Conservation (phyloP, 148 eudicot genomes). For the Gaultheria prostrata region DNA sequence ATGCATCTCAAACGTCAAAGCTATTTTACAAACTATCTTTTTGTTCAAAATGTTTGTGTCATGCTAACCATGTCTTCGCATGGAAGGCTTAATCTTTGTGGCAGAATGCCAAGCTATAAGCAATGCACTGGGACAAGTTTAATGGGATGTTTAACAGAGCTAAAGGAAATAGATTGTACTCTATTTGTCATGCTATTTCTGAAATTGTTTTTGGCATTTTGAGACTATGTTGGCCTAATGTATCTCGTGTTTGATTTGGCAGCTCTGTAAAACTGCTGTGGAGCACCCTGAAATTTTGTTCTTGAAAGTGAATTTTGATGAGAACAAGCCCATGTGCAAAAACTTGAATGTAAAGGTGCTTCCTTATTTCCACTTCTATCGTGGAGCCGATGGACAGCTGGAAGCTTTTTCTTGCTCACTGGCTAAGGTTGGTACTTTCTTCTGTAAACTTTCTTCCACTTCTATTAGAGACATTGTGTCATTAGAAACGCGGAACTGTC, state of each 20-base stretch:
- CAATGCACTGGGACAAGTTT: not conserved
- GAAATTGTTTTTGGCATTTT: slow-evolving; percentile 11
- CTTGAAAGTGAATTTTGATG: slow-evolving; percentile 95
- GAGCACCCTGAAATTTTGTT: slow-evolving; percentile 87
- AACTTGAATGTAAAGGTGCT: slow-evolving; percentile 94
- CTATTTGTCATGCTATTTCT: not conserved
- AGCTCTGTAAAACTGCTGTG: slow-evolving; percentile 85
- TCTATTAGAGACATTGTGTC: not conserved
- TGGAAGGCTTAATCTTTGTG: not conserved
- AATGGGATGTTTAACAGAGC: not conserved
- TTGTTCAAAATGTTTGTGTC: not conserved
- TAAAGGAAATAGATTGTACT: not conserved
- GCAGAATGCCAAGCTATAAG: not conserved
- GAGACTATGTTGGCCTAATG: slow-evolving; percentile 19
- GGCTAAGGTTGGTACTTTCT: slow-evolving; percentile 60
- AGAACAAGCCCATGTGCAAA: slow-evolving; percentile 97
- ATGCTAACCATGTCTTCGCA: not conserved
- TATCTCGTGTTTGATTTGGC: slow-evolving; percentile 24
- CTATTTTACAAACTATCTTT: not conserved
- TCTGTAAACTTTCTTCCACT: not conserved
- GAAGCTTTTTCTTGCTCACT: slow-evolving; percentile 94
- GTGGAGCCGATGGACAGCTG: slow-evolving; percentile 87
- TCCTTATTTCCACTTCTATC: slow-evolving; percentile 94
- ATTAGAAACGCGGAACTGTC: not conserved
- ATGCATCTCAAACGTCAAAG: not conserved